Evolutionary conservation across 2,329 filamentous ascomycete species (phyloP).

Genomic region (Xylariaceae sp.): DNA sequence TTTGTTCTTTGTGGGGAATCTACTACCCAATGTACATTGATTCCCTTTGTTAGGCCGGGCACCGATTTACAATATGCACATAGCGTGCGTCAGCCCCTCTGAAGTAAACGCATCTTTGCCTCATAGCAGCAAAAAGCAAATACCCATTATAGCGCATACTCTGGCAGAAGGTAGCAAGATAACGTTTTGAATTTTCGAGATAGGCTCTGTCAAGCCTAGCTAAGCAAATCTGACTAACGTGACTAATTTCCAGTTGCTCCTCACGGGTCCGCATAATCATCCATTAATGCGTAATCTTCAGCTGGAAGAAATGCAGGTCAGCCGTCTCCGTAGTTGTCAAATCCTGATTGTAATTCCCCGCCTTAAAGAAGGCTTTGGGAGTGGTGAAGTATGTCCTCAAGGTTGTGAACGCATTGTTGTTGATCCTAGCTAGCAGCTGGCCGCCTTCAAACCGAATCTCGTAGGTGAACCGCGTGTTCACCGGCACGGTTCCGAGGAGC

Average conservation of each 20-base stretch:
- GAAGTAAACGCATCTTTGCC: too few species aligned
- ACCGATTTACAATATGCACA: too few species aligned
- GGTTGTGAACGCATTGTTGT: conserved; percentile 19
- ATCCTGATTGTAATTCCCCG: conserved; percentile 24
- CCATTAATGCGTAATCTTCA: conserved; percentile 22
- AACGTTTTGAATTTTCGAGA: too few species aligned
- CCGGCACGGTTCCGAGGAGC: conserved; percentile 17
- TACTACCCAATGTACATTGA: conserved; percentile 62
- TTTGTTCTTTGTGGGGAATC: conserved; percentile 54
- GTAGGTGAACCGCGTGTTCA: conserved; percentile 21
- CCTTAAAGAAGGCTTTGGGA: conserved; percentile 24
- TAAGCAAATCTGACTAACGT: too few species aligned
- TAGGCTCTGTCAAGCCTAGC: too few species aligned
- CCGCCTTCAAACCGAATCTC: conserved; percentile 22
- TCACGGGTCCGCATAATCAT: background rate
- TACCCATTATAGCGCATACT: too few species aligned
- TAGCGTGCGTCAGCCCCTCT: too few species aligned
- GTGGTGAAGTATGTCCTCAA: conserved; percentile 23
- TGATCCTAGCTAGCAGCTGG: conserved; percentile 18
- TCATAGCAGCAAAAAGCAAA: conserved; percentile 53
- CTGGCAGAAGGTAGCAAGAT: too few species aligned
- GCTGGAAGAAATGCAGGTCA: conserved; percentile 23
- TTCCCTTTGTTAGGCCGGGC: too few species aligned
- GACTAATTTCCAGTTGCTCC: too few species aligned
- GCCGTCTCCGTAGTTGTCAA: conserved; percentile 21